Base-by-base conservation (phyloP, 2,329 filamentous ascomycete genomes). In the Colletotrichum horii region DNA sequence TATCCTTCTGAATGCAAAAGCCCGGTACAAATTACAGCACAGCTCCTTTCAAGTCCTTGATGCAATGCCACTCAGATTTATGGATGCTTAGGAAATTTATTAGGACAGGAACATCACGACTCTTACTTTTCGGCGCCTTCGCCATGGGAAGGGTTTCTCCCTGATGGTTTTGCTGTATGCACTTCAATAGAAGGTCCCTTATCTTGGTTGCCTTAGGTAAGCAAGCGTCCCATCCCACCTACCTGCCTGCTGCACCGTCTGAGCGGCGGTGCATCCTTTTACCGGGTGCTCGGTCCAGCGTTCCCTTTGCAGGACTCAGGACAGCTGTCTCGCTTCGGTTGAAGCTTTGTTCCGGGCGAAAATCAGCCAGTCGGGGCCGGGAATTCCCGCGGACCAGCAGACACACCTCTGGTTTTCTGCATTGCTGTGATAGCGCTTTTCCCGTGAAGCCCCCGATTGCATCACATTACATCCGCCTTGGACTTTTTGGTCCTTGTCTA, bases 321-420 rank as follows among this genome's bases (percentile, higher is more conserved):
- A 70, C 67, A 70, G 67, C 67, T 62, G 67, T 61, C 56, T 70
- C 67, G 67, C 67, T 70, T 75, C 73, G 70, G 74, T 56, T 52
- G 74, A 74, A 74, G 74, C 70, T 71, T 67, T 75, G 55, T 74
- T 70, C 74, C 66, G 71, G 66, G 70, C 65, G 71, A 73, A 70
- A 61, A 55, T 32, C 66, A 74, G 58, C 69, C 64, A 73, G 65
- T 64, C 34, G 61, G 74, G 34, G 60, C 61, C 75, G 75, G 75
- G 61, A 76, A 75, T 74, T 76, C 71, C 75, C 75, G 75, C 75
- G 71, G 66, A 28, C 68, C 75, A 75, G 71, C 43, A 75, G 58
- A 74, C 67, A 71, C 69, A 75, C 72, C 52, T 67, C 66, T 75
- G 71, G 74, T 71, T 76, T 75, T 74, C 66, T 36, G 60, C 70